phyloP scores from a whole-genome alignment of 2,329 filamentous ascomycete species.

The Helminthosporium solani region DNA sequence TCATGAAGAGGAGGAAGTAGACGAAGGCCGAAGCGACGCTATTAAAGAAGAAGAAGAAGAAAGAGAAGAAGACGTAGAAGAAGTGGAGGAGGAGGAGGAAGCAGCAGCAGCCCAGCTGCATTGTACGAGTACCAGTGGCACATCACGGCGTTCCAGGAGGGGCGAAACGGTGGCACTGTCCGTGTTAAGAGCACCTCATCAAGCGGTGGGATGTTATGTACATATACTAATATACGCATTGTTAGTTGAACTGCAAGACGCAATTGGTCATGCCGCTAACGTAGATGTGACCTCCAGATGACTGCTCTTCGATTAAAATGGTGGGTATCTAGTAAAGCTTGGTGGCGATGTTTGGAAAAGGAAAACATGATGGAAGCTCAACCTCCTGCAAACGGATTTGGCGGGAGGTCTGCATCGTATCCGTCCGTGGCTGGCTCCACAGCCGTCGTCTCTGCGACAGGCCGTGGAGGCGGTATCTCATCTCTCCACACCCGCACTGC shows the following conservation, averaged over 20 bases:
- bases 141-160: not conserved
- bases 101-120: constrained; percentile 45
- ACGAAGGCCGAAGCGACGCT: not conserved
- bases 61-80: too few relatives aligned
- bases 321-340: constrained; percentile 4
- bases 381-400: constrained; percentile 18
- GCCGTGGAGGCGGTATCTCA: constrained; percentile 2
- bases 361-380: not conserved
- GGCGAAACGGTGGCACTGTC: not conserved
- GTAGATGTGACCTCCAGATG: not conserved
- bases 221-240: constrained; percentile 11
- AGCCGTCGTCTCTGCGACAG: not conserved
- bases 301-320: not conserved
- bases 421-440: constrained; percentile 12
- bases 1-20: constrained; percentile 83
- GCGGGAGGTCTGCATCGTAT: constrained; percentile 23
- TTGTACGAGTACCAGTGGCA: constrained; percentile 2
- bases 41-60: not conserved
- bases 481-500: constrained; percentile 60
- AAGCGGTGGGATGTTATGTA: constrained; percentile 1
- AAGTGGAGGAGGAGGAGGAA: constrained; percentile 73
- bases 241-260: not conserved
- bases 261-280: not conserved
- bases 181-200: not conserved
- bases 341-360: not conserved